Evolutionary conservation across 2,329 filamentous ascomycete species (phyloP).

Genomic region (Penicillium sp.): DNA sequence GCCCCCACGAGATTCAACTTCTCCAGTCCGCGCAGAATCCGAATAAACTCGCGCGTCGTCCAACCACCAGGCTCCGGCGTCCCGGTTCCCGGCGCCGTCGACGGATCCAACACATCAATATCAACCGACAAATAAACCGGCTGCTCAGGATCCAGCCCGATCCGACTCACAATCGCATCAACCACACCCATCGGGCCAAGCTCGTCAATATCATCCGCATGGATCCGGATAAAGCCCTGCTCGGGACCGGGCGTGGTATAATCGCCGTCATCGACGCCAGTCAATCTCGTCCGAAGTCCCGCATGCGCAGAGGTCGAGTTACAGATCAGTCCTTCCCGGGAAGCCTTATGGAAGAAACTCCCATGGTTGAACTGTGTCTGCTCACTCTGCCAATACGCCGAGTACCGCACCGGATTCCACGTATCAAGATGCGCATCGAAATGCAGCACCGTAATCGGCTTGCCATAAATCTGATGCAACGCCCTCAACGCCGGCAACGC

Average conservation of each 20-base stretch:
- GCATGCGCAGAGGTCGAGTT: constrained; percentile 78
- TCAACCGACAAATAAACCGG: constrained; percentile 82
- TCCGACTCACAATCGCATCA: constrained; percentile 66
- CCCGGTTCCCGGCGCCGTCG: constrained; percentile 71
- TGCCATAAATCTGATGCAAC: constrained; percentile 62
- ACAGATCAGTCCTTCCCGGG: constrained; percentile 74
- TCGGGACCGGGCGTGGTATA: constrained; percentile 69
- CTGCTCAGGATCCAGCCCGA: constrained; percentile 65
- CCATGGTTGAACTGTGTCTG: constrained; percentile 83
- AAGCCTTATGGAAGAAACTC: constrained; percentile 88
- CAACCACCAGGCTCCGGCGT: constrained; percentile 90
- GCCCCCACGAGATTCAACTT: constrained; percentile 82
- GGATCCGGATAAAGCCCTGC: constrained; percentile 78
- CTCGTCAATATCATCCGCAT: constrained; percentile 86
- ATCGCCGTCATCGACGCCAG: constrained; percentile 64
- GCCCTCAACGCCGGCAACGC: constrained; percentile 70
- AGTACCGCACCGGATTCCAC: constrained; percentile 79
- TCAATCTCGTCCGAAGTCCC: constrained; percentile 75
- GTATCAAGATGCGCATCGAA: constrained; percentile 82
- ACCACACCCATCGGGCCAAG: constrained; percentile 72
- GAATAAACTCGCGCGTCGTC: constrained; percentile 85
- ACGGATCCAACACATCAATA: constrained; percentile 79
- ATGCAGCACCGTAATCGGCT: constrained; percentile 69
- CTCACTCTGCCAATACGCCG: constrained; percentile 69
- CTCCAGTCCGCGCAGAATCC: constrained; percentile 80